phyloP scores from a whole-genome alignment of 495 filamentous ascomycete species.

The Saxophila tyrrhenica region DNA sequence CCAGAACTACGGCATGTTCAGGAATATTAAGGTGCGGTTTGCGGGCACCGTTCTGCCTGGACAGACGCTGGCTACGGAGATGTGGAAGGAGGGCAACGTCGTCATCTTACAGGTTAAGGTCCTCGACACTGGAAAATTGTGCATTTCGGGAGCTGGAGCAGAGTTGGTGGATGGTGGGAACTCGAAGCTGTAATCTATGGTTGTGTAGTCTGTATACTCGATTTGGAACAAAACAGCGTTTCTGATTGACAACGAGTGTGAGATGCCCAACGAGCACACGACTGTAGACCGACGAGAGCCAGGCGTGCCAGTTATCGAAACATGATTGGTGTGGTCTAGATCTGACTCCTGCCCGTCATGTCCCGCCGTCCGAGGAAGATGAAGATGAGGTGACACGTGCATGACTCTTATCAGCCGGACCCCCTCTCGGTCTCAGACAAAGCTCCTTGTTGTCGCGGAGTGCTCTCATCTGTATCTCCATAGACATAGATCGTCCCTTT shows the following conservation, averaged over 20 bases:
- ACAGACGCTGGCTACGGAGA: slow-evolving; percentile 90
- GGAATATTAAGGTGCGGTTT: slow-evolving; percentile 94
- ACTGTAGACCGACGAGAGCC: too few species aligned
- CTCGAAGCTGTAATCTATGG: slow-evolving; percentile 42
- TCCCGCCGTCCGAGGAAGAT: too few species aligned
- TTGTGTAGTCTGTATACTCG: slow-evolving; percentile 1
- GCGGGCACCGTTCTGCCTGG: slow-evolving; percentile 86
- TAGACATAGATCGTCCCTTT: not conserved
- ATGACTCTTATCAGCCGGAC: not conserved
- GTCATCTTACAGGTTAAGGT: slow-evolving; percentile 90
- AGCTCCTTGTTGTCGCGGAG: not conserved
- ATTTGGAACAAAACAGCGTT: too few species aligned
- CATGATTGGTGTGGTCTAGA: not conserved
- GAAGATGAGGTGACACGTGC: not conserved
- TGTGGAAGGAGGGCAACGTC: slow-evolving; percentile 90
- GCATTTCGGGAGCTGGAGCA: slow-evolving; percentile 76
- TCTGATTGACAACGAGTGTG: too few species aligned
- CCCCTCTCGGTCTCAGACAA: not conserved
- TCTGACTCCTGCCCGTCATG: too few species aligned
- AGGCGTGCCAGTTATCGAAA: too few species aligned
- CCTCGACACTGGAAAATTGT: slow-evolving; percentile 90
- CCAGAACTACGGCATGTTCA: slow-evolving; percentile 69
- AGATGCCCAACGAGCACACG: too few species aligned
- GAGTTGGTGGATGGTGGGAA: slow-evolving; percentile 53
- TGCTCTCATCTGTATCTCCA: not conserved